Conservation (phyloP, 352 stramenopile genomes). For the Phytophthora fragariaefolia region DNA sequence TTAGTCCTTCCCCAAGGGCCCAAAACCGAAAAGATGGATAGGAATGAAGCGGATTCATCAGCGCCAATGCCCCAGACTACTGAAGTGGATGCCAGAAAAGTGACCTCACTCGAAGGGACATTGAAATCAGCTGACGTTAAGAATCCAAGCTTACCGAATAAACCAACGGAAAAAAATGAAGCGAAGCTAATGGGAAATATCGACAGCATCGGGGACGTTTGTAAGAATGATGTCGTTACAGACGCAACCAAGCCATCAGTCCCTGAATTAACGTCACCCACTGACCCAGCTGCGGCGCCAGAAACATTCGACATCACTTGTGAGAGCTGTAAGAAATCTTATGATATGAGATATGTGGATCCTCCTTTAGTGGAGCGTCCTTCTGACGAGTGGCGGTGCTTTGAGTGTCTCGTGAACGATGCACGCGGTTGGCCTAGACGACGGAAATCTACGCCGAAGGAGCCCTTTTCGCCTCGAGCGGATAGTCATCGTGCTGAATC, state of each 20-base stretch:
- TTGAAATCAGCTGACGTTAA: background rate
- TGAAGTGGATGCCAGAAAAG: conserved; percentile 7
- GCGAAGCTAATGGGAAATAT: background rate
- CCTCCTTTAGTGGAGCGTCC: conserved; percentile 79
- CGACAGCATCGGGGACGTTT: background rate
- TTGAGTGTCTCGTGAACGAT: conserved; percentile 90
- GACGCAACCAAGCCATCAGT: conserved; percentile 5
- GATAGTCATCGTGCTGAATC: conserved; percentile 7
- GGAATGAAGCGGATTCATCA: conserved; percentile 4
- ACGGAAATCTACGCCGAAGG: conserved; percentile 41
- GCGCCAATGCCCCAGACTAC: conserved; percentile 1
- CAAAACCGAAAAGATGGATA: background rate
- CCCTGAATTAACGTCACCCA: conserved; percentile 23
- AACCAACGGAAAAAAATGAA: conserved; percentile 5
- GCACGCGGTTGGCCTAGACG: conserved; percentile 80
- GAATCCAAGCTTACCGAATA: background rate
- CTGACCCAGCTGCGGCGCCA: conserved; percentile 33
- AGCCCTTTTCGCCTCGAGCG: conserved; percentile 37
- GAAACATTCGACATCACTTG: conserved; percentile 85
- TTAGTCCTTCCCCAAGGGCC: background rate
- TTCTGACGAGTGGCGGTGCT: conserved; percentile 83
- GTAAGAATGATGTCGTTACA: conserved; percentile 11
- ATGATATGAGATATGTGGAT: conserved; percentile 87
- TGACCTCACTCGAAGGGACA: background rate
- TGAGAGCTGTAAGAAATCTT: conserved; percentile 76